A percentile compares a stretch with the other conserved stretches of the same genome.
Evolutionary conservation across 1,139 yeast genomes (phyloP).

Genomic region (Pichia sp.): DNA sequence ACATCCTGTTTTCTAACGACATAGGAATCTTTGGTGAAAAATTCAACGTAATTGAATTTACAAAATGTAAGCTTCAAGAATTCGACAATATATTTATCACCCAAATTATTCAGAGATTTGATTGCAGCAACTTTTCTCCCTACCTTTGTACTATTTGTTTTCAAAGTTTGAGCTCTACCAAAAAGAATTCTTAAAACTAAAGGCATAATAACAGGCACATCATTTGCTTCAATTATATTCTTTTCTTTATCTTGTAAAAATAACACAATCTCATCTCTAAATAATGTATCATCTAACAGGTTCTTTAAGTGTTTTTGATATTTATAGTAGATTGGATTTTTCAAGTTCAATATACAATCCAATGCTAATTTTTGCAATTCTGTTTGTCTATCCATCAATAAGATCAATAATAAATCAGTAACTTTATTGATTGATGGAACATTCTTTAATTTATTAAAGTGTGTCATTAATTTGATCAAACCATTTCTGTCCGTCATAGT

Average conservation of each 20-base stretch:
- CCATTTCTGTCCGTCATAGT: slow-evolving; percentile 53
- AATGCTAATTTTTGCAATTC: slow-evolving; percentile 70
- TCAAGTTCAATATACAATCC: slow-evolving; percentile 63
- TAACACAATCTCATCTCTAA: slow-evolving; percentile 75
- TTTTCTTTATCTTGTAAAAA: slow-evolving; percentile 48
- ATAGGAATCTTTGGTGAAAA: slow-evolving; percentile 21
- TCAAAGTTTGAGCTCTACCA: slow-evolving; percentile 70
- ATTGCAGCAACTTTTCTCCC: slow-evolving; percentile 75
- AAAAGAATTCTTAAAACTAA: slow-evolving; percentile 70
- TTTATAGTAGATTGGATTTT: slow-evolving; percentile 50
- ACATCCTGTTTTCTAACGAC: slow-evolving; percentile 23
- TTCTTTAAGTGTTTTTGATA: slow-evolving; percentile 70
- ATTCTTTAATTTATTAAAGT: slow-evolving; percentile 57
- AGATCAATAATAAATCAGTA: slow-evolving; percentile 43
- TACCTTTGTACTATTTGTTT: slow-evolving; percentile 58
- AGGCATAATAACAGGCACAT: slow-evolving; percentile 58
- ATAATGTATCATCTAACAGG: slow-evolving; percentile 72
- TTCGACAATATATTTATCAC: slow-evolving; percentile 44
- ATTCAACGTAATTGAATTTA: slow-evolving; percentile 40
- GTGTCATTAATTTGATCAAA: slow-evolving; percentile 55
- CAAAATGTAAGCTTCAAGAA: slow-evolving; percentile 61
- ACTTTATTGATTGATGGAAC: slow-evolving; percentile 48
- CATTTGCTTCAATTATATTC: slow-evolving; percentile 54
- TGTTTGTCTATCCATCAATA: slow-evolving; percentile 57
- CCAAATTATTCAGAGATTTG: slow-evolving; percentile 58